phyloP scores from a whole-genome alignment of 306 rosid genomes.

The Glycine tomentella region DNA sequence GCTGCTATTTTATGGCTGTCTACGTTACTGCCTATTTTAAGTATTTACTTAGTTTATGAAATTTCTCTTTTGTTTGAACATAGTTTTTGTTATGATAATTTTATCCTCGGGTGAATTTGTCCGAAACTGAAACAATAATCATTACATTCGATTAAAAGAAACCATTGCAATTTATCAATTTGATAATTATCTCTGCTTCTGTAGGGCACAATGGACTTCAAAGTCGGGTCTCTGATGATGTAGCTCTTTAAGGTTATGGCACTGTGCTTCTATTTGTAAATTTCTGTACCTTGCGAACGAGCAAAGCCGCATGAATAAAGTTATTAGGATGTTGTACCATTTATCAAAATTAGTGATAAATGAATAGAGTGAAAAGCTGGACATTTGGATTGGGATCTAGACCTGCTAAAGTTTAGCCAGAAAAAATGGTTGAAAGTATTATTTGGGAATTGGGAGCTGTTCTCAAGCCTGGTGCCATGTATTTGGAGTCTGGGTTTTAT shows the following conservation, averaged over 20 bases:
- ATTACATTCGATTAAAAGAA: slow-evolving; percentile 12
- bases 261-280: slow-evolving; percentile 43
- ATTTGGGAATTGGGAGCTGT: slow-evolving; percentile 30
- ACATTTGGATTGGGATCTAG: slow-evolving; percentile 18
- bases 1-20: too few species aligned
- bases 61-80: slow-evolving; percentile 21
- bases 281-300: slow-evolving; percentile 42
- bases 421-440: slow-evolving; percentile 8
- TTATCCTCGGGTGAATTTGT: background rate
- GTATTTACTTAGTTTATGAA: background rate
- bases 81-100: background rate
- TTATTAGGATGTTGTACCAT: slow-evolving; percentile 34
- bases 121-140: slow-evolving; percentile 21
- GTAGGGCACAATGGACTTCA: slow-evolving; percentile 39
- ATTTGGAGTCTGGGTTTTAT: slow-evolving; percentile 26
- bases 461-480: slow-evolving; percentile 31
- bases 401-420: slow-evolving; percentile 30
- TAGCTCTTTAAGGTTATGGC: slow-evolving; percentile 37
- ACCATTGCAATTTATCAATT: slow-evolving; percentile 11
- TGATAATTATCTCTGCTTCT: slow-evolving; percentile 37
- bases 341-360: slow-evolving; percentile 42
- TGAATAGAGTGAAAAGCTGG: slow-evolving; percentile 33
- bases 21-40: background rate
- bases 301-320: slow-evolving; percentile 29
- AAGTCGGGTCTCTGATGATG: slow-evolving; percentile 21